Base-by-base conservation (phyloP, 106 monocot genomes). In the Allium fistulosum region DNA sequence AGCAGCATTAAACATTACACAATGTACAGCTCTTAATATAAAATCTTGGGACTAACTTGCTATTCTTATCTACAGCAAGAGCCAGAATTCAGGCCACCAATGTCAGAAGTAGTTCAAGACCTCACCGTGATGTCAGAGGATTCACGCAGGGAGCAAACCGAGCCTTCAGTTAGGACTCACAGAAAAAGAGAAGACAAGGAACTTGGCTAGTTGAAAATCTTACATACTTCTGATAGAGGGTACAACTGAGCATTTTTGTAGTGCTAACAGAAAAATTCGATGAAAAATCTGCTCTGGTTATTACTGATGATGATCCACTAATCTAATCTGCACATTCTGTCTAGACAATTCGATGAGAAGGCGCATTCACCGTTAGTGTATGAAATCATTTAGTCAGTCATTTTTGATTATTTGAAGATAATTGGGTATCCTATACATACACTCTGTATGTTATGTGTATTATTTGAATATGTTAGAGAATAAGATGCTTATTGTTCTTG, bases 81-180 rank as follows among this genome's bases (percentile, higher is more conserved):
- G 50, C 84, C 97, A 37, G 97, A 99, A 67, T 99, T 99, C 68
- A 86, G 97, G 83, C 97, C 97, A n/a, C 82, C 78, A 11, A 92
- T 92, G 68, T 92, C 92, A 14, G 92, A 92, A 68, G 87, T 99
- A 50, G 97, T 99, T 14, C 97, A 99, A 72, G 97, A 99, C 75
- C 81, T 99, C 50, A 76, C 57, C 28, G 65, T 71, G 50, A 92
- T 99, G 89, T 61, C 87, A 11, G 80, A 84, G 22, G 84, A 79
- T 49, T 27, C 64, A 3, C 75, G 48, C 55, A 63, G 51, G 50
- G 67, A 63, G 53, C 13, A 50, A 48, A 46, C 53, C 56, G 69
- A 63, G 56, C 15, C 69, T 63, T 69, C 69, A 45, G 47, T 51
- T 27, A 53, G 55, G 70, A 47, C 46, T 47, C 48, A 59, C 11